Base-by-base conservation (phyloP, 148 eudicot genomes). In the Polygonum maritimum region DNA sequence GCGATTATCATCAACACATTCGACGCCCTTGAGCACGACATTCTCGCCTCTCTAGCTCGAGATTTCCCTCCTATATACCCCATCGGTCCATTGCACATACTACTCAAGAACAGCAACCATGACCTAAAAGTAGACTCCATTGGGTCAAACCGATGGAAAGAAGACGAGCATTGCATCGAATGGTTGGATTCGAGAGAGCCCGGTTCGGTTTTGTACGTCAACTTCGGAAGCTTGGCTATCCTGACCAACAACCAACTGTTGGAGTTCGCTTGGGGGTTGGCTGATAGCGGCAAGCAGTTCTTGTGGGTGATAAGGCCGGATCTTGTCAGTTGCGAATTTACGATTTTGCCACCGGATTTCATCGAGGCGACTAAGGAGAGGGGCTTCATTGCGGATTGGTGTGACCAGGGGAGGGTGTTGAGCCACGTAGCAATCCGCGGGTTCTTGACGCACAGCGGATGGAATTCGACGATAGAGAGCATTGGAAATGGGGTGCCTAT, bases 1-100 rank as follows among this genome's bases (percentile, higher is more conserved):
- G 87, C 85, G 2, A 69, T 88, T 9, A 69, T 88, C 0, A 39
- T 88, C 69, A 85, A 88, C 62, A 72, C 89, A 1, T 85, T 41
- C 36, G 84, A 83, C 7, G 84, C 77, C 9, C 57, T 88, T 21
- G 92, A 86, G 0, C 76, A 52, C 15, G 78, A 82, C 0, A 78
- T 81, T 5, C 75, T 84, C 1, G 52, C 79, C 21, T 51, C 79
- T 22, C 79, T 82, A 5, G 35, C 77, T 7, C 26, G 81, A 4
- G 45, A 76, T 13, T 82, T 80, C 63, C 81, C 86, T 19, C 81
- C 82, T 22, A 39, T 85, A 13, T 85, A 78, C 82, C 78, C 85
- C 4, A 18, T 88, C 6, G 91, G 91, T 1, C 91, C 89, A 0
- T 69, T 86, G 3, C 83, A 83, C 14, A 15, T 69, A 13, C 45